Evolutionary conservation across 441 rosid species (phyloP), one percentile per base, ranked within the genome.

Genomic region (Capsella rubella): DNA sequence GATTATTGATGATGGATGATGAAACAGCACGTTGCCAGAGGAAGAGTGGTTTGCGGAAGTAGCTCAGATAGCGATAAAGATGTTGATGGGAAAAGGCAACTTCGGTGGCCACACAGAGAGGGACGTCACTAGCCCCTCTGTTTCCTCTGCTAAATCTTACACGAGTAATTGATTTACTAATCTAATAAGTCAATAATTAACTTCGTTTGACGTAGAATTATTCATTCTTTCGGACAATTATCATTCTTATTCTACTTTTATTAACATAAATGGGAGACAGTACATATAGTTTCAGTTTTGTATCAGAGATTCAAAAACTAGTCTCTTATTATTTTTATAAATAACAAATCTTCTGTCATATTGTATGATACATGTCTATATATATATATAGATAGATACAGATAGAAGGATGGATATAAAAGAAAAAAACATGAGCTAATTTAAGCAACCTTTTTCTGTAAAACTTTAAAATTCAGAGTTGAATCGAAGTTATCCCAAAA

Each of bases 1-100:
- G 25, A 21, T 21, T 2, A 21, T 10, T 53, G 54, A 28, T 65
- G 40, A 51, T 60, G 58, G 65, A 58, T 49, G 74, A 63, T 69
- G 66, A 69, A 65, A 71, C 74, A 93, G 98, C 6, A 83, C 82
- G 21, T 82, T 93, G 76, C 98, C 96, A 4, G 96, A 85, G 80
- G 98, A 93, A 53, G 95, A 93, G 16, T 91, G 97, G 95, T 91
- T 90, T 80, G 91, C 82, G 27, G 97, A 90, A 77, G 85, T 91
- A 42, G 86, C 93, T 72, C 90, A 86, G 74, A 88, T 88, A 74
- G 97, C 96, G 16, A 90, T 92, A 18, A 90, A 89, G 77, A 86
- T 86, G 84, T 68, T 92, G 77, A 79, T 80, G 6, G 95, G 93
- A 13, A 86, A 86, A 78, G 87, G 65, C 39, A 83, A 81, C 64